Evolutionary conservation across 805 yeast species (phyloP), one percentile per base, ranked within the genome.

Genomic region (Maudiozyma saulgeensis): DNA sequence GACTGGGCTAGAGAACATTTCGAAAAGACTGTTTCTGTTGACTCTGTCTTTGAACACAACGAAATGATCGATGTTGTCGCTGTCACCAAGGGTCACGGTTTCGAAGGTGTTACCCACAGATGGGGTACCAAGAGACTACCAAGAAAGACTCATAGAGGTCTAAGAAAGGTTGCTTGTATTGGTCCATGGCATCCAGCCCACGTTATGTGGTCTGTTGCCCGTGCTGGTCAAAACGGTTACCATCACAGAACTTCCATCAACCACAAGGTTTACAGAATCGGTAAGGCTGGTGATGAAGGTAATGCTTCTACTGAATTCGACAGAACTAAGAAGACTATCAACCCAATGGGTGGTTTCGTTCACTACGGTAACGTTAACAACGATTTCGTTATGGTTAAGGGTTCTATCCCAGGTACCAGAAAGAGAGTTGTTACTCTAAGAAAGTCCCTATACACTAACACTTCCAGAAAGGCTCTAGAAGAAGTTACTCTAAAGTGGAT

Each of bases 121-220:
- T 93, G 98, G 98, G 99, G 99, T 75, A 93, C 99, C 86, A 95
- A 90, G 90, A 90, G 86, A 84, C 82, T 93, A 68, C 99, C 99
- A 79, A 89, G 99, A 82, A 93, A 93, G 95, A 93, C 99, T 76
- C 99, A 93, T 79, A 90, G 98, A 87, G 99, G 99, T 91, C 81
- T 91, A 75, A 89, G 99, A 85, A 93, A 93, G 88, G 99, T 93
- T 79, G 99, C 99, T 73, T 93, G 99, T 88, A 93, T 93, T 72
- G 99, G 99, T 84, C 97, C 99, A 74, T 93, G 99, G 99, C 99
- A 93, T 82, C 99, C 99, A 77, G 84, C 96, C 81, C 96, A 89
- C 83, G 99, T 93, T 75, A 80, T 82, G 78, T 91, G 96, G 96
- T 87, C 98, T 72, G 99, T 93, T 77, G 98, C 99, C 70, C 88